Evolutionary conservation across 768 basidiomycete species (phyloP).

Genomic region (Phallus indusiatus): DNA sequence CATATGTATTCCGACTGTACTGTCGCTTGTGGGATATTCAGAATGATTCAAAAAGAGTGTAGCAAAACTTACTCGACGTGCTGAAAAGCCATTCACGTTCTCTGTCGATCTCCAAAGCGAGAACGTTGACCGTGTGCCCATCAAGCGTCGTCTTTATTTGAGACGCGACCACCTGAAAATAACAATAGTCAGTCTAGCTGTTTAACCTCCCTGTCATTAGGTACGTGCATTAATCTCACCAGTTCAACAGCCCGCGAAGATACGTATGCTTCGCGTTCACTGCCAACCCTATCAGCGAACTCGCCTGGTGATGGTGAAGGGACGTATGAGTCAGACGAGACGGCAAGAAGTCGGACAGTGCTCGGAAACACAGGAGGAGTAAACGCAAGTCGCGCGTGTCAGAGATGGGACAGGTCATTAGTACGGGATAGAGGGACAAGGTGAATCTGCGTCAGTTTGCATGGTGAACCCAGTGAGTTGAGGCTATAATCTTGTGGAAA

Average conservation of each 20-base stretch:
- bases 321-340: conserved; percentile 61
- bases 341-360: conserved; percentile 12
- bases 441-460: too few relatives aligned
- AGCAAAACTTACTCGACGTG: conserved; percentile 57
- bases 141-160: conserved; percentile 56
- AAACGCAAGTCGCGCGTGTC: not conserved
- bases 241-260: conserved; percentile 78
- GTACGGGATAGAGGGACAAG: too few relatives aligned
- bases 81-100: conserved; percentile 84
- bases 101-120: conserved; percentile 66
- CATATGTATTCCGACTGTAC: conserved; percentile 85
- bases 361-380: not conserved
- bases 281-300: conserved; percentile 67
- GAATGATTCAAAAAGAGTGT: not conserved
- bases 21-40: conserved; percentile 44
- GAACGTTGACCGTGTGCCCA: conserved; percentile 79
- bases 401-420: not conserved
- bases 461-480: too few relatives aligned
- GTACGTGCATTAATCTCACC: conserved; percentile 59
- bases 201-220: conserved; percentile 58
- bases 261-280: conserved; percentile 62
- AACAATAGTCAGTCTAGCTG: conserved; percentile 65
- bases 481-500: too few relatives aligned
- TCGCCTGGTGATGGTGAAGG: conserved; percentile 49
- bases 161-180: conserved; percentile 74